These are phyloP conservation scores for Arabidopsis suecica DNA, from an alignment of 345 rosid genomes.

Conservation along the genomic window DNA sequence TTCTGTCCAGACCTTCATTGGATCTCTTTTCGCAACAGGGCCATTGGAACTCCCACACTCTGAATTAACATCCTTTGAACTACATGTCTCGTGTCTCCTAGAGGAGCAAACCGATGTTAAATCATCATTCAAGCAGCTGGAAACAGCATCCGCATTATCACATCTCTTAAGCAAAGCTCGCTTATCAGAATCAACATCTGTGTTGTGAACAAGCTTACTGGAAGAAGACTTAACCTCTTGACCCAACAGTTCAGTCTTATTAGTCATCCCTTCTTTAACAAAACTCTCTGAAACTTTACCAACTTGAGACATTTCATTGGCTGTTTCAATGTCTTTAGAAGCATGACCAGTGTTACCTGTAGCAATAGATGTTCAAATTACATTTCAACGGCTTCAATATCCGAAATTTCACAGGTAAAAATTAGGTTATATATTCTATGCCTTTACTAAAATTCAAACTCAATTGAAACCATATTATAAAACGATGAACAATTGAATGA, in stretches of 20 bases:
- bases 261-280: constrained; percentile 20
- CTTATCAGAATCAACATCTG: constrained; percentile 38
- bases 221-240: constrained; percentile 37
- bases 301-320: constrained; percentile 47
- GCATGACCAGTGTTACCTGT: constrained; percentile 30
- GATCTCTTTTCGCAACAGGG: constrained; percentile 59
- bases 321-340: constrained; percentile 38
- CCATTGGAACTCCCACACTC: constrained; percentile 77
- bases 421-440: constrained; percentile 3
- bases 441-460: not conserved
- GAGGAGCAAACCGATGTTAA: constrained; percentile 47
- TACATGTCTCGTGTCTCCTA: constrained; percentile 31
- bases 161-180: constrained; percentile 37
- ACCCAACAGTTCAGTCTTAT: constrained; percentile 8
- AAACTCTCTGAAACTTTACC: constrained; percentile 19
- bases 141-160: constrained; percentile 53
- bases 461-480: constrained; percentile 16
- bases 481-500: constrained; percentile 10
- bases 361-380: constrained; percentile 5
- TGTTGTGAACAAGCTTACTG: constrained; percentile 51
- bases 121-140: constrained; percentile 57
- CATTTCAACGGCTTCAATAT: not conserved
- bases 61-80: constrained; percentile 54
- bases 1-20: constrained; percentile 75
- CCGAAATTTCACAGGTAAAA: too few species aligned